Evolutionary conservation across 2,329 filamentous ascomycete species (phyloP), one percentile per base, ranked within the genome.

Genomic region (Fusarium sp.): DNA sequence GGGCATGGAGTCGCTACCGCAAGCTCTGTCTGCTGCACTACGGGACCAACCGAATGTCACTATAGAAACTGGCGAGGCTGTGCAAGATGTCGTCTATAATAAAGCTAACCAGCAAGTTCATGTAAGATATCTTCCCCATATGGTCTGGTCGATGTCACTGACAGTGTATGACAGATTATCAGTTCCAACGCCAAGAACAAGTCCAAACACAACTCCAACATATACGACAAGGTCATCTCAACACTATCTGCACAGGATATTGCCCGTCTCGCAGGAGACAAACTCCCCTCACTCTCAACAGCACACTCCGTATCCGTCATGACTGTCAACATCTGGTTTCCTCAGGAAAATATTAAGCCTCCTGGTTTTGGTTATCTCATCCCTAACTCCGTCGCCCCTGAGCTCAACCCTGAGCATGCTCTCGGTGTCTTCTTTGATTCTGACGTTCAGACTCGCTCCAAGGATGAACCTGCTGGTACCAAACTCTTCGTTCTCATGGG

Each of bases 401-500:
- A 90, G 41, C 86, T 94, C 72, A 97, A 97, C 79, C 92, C 93
- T 3, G 93, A 97, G 80, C 88, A 90, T 68, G 93, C 92, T 1
- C 90, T 99, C 10, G 96, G 96, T 70, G 95, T 98, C 57, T 92
- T 98, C 67, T 98, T 98, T 81, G 94, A 97, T 81, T 93, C 91
- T 5, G 90, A 94, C 71, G 87, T 83, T 35, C 70, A 78, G 60
- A 71, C 75, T 46, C 76, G 81, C 53, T 87, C 86, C 22, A 86
- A 88, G 74, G 89, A 92, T 78, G 81, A 82, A 68, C 81, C 81
- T n/a, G 72, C 73, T 39, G 94, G 93, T 29, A 97, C 94, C 18
- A 97, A 97, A 80, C 82, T 98, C 58, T 97, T 95, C 20, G 93
- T 98, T 75, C 97, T 99, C 90, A 85, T 99, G 62, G 96, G 96